Conservation (phyloP, 2,329 filamentous ascomycete species). For the Calonectria hongkongensis region DNA sequence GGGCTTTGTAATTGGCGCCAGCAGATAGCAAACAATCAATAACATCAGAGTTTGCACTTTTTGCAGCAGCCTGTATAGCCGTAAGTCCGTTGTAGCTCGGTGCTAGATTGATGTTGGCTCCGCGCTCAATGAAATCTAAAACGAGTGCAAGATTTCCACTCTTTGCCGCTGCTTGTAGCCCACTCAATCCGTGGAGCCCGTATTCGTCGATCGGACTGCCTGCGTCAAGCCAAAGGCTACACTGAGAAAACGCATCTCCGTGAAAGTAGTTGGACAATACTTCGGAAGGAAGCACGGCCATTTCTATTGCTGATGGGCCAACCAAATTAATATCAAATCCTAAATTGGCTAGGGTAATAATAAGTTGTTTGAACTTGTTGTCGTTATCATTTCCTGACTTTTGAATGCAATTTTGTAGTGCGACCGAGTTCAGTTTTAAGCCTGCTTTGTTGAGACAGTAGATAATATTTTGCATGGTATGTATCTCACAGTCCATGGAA, state of each 20-base stretch:
- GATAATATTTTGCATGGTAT: neutral
- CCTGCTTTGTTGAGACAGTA: neutral
- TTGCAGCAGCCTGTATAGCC: neutral
- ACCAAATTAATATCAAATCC: neutral
- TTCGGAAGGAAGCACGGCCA: neutral
- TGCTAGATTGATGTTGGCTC: neutral
- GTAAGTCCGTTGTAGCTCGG: neutral
- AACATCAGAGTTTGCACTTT: neutral
- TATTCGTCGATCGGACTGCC: neutral
- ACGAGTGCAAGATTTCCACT: neutral
- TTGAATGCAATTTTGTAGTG: neutral
- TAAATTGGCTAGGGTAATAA: neutral
- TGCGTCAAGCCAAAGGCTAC: neutral
- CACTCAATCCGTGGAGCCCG: neutral
- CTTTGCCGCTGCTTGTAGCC: conserved; percentile 1
- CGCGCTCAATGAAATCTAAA: neutral
- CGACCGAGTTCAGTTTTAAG: neutral
- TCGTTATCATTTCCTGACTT: neutral
- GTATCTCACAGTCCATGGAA: neutral
- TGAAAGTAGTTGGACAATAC: neutral
- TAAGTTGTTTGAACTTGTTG: neutral
- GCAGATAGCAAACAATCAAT: neutral
- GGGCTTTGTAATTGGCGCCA: neutral
- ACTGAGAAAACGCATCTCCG: neutral
- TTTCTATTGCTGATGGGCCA: neutral